Base-by-base conservation (phyloP, 2,329 filamentous ascomycete genomes). In the Sphaerulina vaccinii region DNA sequence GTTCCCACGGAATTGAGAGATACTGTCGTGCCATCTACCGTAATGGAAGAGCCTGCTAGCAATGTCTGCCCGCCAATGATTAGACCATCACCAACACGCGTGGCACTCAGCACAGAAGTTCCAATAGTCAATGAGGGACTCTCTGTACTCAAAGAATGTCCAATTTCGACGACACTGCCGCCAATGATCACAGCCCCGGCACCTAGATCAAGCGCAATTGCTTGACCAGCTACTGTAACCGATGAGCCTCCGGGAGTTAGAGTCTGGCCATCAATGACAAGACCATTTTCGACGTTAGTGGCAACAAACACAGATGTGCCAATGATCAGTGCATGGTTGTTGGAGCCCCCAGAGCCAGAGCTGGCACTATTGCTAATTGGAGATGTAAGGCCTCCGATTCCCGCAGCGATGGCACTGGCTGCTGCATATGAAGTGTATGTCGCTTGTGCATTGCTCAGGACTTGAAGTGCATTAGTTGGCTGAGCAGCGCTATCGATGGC, bases 171-270 rank as follows among this genome's bases (percentile, higher is more conserved):
- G n/a, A 46, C 29, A 23, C 18, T 59, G 18, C 67, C 67, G 47
- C 68, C 67, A 13, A 68, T 51, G 15, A 73, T 57, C 3, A 73
- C 55, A 5, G 68, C 70, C 19, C 65, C 67, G 11, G 63, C 72
- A 23, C 68, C 73, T 16, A 68, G 65, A 18, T 60, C 59, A 2
- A 69, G 43, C 3, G 62, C 64, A 3, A 68, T 29, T 1, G 51
- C 63, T 5, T 66, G 73, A 8, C 67, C 71, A 37, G 66, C 68
- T 3, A 74, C 59, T 1, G 62, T 66, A 21, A 66, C 59, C 1
- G 60, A 49, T 9, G 60, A 36, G 10, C 62, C 62, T n/a, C 66
- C 66, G 24, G 66, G 59, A 11, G 53, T 29, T 32, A 58, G 45
- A 10, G 61, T 65, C 33, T 66, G 60, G 3, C 64, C 65, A 19